A percentile compares a stretch with the other conserved stretches of the same genome.
Evolutionary conservation across 73 alveolate species (phyloP).

Genomic region (Blepharisma stoltei): DNA sequence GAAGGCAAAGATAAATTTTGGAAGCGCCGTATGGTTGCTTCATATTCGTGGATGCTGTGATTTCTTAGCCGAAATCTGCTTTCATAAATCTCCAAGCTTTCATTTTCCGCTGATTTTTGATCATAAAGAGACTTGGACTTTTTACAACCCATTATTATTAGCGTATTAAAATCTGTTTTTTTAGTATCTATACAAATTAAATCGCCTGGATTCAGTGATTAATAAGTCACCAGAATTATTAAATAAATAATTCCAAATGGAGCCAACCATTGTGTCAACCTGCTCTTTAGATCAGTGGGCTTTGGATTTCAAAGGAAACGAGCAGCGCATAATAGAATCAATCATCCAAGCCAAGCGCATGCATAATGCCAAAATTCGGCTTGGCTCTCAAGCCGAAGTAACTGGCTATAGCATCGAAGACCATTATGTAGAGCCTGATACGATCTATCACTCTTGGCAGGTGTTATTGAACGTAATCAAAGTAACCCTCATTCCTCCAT

Average conservation of each 20-base stretch:
- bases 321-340: slow-evolving; percentile 63
- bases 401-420: slow-evolving; percentile 77
- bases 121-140: too few species aligned
- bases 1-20: too few species aligned
- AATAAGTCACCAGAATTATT: too few species aligned
- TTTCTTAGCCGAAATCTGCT: too few species aligned
- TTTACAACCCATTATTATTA: too few species aligned
- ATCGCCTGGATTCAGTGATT: too few species aligned
- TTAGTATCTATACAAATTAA: too few species aligned
- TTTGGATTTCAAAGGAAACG: slow-evolving; percentile 78
- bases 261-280: neutral
- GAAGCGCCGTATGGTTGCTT: too few species aligned
- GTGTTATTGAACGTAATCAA: slow-evolving; percentile 59
- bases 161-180: too few species aligned
- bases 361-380: slow-evolving; percentile 46
- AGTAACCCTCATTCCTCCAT: slow-evolving; percentile 34
- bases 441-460: slow-evolving; percentile 76
- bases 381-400: slow-evolving; percentile 77
- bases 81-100: too few species aligned
- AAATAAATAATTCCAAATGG: neutral
- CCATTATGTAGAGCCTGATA: slow-evolving; percentile 73
- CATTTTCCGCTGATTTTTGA: too few species aligned
- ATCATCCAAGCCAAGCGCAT: slow-evolving; percentile 64
- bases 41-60: too few species aligned
- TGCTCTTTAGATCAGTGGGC: slow-evolving; percentile 77